Conservation (phyloP, 2,329 filamentous ascomycete genomes). For the Erysiphe pulchra region DNA sequence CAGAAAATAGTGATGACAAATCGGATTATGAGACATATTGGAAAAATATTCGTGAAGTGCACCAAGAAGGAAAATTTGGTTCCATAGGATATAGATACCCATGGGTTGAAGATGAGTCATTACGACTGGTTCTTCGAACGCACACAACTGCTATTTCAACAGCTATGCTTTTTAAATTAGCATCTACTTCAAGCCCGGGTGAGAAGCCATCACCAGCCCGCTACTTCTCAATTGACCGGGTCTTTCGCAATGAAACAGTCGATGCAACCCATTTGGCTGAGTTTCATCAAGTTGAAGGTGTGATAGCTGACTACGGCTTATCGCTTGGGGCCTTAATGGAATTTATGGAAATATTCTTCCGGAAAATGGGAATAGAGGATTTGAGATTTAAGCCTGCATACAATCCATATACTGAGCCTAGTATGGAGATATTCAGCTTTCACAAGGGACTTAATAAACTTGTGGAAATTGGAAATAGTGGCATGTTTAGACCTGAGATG, state of each 20-base stretch:
- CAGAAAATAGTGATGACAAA: conserved; percentile 25
- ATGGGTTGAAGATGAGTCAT: conserved; percentile 68
- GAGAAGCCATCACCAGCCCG: conserved; percentile 43
- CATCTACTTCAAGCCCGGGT: conserved; percentile 51
- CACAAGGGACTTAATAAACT: too few relatives aligned
- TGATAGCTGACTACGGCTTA: conserved; percentile 88
- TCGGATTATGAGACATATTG: conserved; percentile 65
- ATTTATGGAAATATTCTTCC: conserved; percentile 90
- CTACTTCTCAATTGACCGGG: conserved; percentile 95
- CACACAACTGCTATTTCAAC: conserved; percentile 88
- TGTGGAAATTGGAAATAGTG: too few relatives aligned
- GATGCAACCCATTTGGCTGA: conserved; percentile 92
- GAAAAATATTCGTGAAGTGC: conserved; percentile 65
- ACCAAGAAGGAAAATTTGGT: conserved; percentile 76
- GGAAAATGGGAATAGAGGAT: conserved; percentile 71
- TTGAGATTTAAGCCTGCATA: too few relatives aligned
- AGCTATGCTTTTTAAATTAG: conserved; percentile 74
- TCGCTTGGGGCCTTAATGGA: conserved; percentile 81
- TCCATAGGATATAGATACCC: conserved; percentile 93
- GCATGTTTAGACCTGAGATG: too few relatives aligned
- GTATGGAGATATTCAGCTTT: too few relatives aligned
- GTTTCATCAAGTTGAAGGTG: conserved; percentile 96
- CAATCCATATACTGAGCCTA: too few relatives aligned
- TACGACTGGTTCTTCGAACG: conserved; percentile 72
- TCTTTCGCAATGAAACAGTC: conserved; percentile 94